These are phyloP conservation scores for Aspergillus steynii DNA, from an alignment of 495 filamentous ascomycete genomes.

Conservation along the genomic window DNA sequence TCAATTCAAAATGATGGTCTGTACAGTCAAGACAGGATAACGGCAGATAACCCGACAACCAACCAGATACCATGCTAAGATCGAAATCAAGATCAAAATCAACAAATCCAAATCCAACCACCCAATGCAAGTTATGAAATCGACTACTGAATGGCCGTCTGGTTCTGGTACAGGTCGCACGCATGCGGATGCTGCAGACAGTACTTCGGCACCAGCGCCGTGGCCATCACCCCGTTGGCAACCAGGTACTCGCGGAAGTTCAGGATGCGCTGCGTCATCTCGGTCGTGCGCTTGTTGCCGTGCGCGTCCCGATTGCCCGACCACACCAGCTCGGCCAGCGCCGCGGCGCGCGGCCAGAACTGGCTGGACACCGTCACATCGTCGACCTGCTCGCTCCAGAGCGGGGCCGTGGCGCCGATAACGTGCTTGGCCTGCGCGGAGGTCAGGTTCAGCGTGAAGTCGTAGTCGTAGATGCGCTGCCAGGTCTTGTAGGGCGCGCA, in stretches of 20 bases:
- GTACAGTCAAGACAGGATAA: too few species aligned
- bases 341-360: constrained; percentile 58
- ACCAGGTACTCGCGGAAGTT: constrained; percentile 61
- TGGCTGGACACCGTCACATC: constrained; percentile 47
- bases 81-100: too few species aligned
- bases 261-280: constrained; percentile 54
- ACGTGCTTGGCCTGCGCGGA: constrained; percentile 43
- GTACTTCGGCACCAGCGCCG: constrained; percentile 53
- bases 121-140: too few species aligned
- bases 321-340: constrained; percentile 55
- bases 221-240: constrained; percentile 51
- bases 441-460: constrained; percentile 54
- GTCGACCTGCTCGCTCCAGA: constrained; percentile 59
- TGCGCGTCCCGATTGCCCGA: constrained; percentile 50
- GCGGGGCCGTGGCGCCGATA: constrained; percentile 50
- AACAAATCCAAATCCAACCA: too few species aligned
- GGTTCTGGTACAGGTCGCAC: constrained; percentile 54
- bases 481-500: constrained; percentile 61
- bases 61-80: too few species aligned
- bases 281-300: constrained; percentile 51
- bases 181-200: constrained; percentile 57
- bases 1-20: too few species aligned
- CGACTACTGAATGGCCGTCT: constrained; percentile 37
- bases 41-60: too few species aligned
- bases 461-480: constrained; percentile 62